Evolutionary conservation across 768 basidiomycete species (phyloP).

Genomic region (Hericium coralloides): DNA sequence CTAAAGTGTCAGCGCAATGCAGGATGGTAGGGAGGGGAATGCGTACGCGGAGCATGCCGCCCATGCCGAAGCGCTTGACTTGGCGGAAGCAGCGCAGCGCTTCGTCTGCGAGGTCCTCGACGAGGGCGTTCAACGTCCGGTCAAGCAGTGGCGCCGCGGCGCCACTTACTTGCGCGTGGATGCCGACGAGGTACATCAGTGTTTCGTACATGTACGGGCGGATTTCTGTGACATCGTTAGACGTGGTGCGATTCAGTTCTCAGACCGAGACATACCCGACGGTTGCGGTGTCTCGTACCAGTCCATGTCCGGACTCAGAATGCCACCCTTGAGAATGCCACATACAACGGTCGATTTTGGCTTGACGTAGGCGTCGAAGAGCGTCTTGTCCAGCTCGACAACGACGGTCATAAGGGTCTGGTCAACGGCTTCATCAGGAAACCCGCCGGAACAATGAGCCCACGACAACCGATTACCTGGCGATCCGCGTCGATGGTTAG

Average conservation of each 20-base stretch:
- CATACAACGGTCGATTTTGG: slow-evolving; percentile 68
- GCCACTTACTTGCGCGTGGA: slow-evolving; percentile 85
- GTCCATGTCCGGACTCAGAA: slow-evolving; percentile 74
- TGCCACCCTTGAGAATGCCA: slow-evolving; percentile 64
- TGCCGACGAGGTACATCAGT: slow-evolving; percentile 79
- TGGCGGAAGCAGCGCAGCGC: slow-evolving; percentile 81
- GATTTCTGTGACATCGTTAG: slow-evolving; percentile 51
- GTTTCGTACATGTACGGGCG: slow-evolving; percentile 90
- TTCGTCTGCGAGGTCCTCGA: slow-evolving; percentile 77
- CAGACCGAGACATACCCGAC: slow-evolving; percentile 46
- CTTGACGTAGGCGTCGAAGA: slow-evolving; percentile 84
- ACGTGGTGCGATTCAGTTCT: not conserved
- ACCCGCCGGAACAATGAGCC: too few species aligned
- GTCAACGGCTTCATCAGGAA: not conserved
- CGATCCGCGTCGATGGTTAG: slow-evolving; percentile 65
- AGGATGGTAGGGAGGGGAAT: not conserved
- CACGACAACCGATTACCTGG: slow-evolving; percentile 31
- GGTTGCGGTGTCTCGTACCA: slow-evolving; percentile 95
- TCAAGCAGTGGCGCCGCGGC: slow-evolving; percentile 74
- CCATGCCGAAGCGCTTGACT: slow-evolving; percentile 91
- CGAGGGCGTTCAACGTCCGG: slow-evolving; percentile 71
- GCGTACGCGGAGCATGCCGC: slow-evolving; percentile 92
- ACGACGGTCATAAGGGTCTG: slow-evolving; percentile 72
- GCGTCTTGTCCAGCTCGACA: slow-evolving; percentile 74
- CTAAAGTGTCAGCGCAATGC: not conserved